A percentile compares a stretch with the other conserved stretches of the same genome.
Evolutionary conservation across 371 early-diverging fungal species (phyloP).

Genomic region (Phascolomyces articulosus): DNA sequence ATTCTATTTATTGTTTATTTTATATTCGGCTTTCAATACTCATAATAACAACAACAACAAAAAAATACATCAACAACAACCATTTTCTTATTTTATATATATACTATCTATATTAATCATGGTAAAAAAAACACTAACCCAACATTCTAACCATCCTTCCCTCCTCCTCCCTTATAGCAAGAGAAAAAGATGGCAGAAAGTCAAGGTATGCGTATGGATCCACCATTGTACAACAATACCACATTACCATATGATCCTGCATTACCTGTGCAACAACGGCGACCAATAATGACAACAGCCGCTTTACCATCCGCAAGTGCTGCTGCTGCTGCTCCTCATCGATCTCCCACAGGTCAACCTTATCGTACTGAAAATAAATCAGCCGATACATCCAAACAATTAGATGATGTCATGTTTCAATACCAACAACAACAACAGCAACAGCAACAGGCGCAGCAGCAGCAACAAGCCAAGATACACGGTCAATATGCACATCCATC

Average conservation of each 20-base stretch:
- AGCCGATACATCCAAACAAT: constrained; percentile 50
- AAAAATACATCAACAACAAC: not conserved
- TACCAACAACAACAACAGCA: constrained; percentile 46
- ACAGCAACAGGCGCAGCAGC: constrained; percentile 33
- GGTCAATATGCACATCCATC: constrained; percentile 18
- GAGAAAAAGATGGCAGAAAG: constrained; percentile 30
- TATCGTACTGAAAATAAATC: constrained; percentile 48
- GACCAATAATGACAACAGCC: constrained; percentile 26
- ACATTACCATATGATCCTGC: constrained; percentile 21
- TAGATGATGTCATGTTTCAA: constrained; percentile 57
- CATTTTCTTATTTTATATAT: not conserved
- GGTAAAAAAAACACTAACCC: too few relatives aligned
- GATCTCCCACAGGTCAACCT: constrained; percentile 20
- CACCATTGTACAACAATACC: constrained; percentile 22
- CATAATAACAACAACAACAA: too few relatives aligned
- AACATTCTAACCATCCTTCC: not conserved
- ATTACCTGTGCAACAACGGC: constrained; percentile 31
- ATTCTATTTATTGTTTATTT: too few relatives aligned
- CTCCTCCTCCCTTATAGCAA: too few relatives aligned
- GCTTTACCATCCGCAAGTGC: constrained; percentile 35
- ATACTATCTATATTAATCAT: too few relatives aligned
- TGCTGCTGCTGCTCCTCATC: constrained; percentile 28
- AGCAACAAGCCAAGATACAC: constrained; percentile 19
- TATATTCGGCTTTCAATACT: too few relatives aligned
- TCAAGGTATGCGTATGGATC: constrained; percentile 23